These are phyloP conservation scores for Epichloe bromicola DNA, from an alignment of 2,329 filamentous ascomycete genomes.

Conservation along the genomic window DNA sequence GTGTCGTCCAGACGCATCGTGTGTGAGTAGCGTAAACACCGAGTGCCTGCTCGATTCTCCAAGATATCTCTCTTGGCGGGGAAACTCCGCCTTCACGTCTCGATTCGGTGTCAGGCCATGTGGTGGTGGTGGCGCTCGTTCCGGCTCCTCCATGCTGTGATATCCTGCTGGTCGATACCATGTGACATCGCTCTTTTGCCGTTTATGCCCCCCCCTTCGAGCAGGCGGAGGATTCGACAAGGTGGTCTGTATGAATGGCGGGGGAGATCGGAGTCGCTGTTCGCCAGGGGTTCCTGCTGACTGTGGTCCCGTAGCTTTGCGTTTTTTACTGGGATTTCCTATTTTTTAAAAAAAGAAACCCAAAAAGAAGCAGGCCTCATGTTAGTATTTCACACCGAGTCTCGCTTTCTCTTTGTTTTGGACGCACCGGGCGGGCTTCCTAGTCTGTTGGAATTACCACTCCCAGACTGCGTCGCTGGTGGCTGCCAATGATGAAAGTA, in stretches of 20 bases:
- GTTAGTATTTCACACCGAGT: conserved; percentile 27
- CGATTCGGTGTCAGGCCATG: conserved; percentile 7
- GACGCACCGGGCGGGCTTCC: conserved; percentile 64
- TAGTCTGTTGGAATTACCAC: conserved; percentile 49
- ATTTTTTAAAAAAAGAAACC: conserved; percentile 14
- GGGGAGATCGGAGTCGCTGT: conserved; percentile 21
- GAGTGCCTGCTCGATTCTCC: conserved; percentile 20
- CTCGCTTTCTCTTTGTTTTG: conserved; percentile 36
- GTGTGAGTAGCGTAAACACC: conserved; percentile 21
- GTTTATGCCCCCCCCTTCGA: conserved; percentile 18
- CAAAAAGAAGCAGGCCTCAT: conserved; percentile 15
- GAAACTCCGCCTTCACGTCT: conserved; percentile 8
- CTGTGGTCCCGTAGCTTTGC: conserved; percentile 51
- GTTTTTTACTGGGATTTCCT: conserved; percentile 66
- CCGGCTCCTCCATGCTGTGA: conserved; percentile 10
- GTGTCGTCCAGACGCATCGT: conserved; percentile 7
- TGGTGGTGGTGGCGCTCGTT: conserved; percentile 5
- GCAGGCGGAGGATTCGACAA: conserved; percentile 14
- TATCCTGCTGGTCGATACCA: conserved; percentile 19
- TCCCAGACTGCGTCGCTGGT: conserved; percentile 48
- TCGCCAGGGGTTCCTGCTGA: conserved; percentile 16
- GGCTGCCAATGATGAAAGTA: conserved; percentile 94
- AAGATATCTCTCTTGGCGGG: conserved; percentile 14
- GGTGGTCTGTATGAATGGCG: conserved; percentile 16
- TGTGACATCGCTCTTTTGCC: conserved; percentile 25